Evolutionary conservation across 106 monocot species (phyloP), one percentile per base, ranked within the genome.

Genomic region (Allium cepa): DNA sequence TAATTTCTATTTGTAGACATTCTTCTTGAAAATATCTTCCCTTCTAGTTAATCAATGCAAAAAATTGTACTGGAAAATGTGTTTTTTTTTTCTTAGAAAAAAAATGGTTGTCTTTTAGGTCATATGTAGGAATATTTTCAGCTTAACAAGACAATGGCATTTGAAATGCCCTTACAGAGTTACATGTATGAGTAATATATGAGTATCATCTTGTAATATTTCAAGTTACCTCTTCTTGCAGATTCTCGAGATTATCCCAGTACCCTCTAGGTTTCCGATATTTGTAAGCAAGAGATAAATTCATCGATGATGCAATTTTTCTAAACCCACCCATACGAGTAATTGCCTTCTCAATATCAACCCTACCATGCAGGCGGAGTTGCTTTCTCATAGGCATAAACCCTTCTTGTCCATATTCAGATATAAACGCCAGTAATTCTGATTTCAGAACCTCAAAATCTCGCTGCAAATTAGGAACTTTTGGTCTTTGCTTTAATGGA

Each of bases 351-450:
- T 92, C 97, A 28, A 97, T 97, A 69, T 97, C 97, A 61, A 97
- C 88, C 68, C 92, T 87, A 50, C 97, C 89, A 76, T 90, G 88
- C 58, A 76, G 62, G 17, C 96, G 83, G 27, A 97, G 85, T 26
- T 97, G 96, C 76, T 89, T 97, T 69, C 96, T 86, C 97, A 90
- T 92, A 0, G 97, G 97, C 97, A 97, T 97, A 72, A 92, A 97
- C 7, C 97, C 97, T 68, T 84, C 86, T 49, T 92, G 86, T 9
- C 92, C 97, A 79, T 97, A 56, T 62, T 77, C 50, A 68, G 84
- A 73, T 59, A 97, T 84, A 67, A 89, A 97, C 51, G 46, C 58
- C 14, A 60, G 45, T 61, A 97, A 62, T 77, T 97, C 97, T 59
- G 84, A 72, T 84, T 85, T 97, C 11, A 97, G 84, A 62, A 97